phyloP scores from a whole-genome alignment of 768 basidiomycete genomes.

The Leccinum barrowsii region DNA sequence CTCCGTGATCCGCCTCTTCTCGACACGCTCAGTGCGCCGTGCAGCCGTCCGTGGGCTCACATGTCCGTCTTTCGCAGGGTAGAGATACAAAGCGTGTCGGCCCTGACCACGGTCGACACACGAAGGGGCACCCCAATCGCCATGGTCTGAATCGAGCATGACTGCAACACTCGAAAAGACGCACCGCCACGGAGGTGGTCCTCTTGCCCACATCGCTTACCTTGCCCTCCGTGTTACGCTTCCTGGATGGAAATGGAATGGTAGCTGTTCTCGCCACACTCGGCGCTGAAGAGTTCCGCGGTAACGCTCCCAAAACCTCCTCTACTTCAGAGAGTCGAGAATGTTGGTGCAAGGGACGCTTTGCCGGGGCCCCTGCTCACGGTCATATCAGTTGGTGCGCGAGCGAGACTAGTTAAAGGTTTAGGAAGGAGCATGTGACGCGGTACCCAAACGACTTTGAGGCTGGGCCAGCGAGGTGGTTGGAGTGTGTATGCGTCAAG shows the following conservation, averaged over 20 bases:
- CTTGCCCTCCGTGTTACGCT: not conserved
- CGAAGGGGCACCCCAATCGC: not conserved
- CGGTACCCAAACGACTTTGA: no score
- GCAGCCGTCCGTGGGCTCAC: conserved; percentile 17
- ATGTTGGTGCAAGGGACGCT: not conserved
- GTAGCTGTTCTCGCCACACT: conserved; percentile 2
- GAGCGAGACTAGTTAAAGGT: not conserved
- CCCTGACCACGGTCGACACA: not conserved
- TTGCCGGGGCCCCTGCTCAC: not conserved
- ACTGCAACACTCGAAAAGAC: not conserved
- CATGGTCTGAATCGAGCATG: conserved; percentile 3
- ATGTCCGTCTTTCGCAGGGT: not conserved
- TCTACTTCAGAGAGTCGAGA: not conserved
- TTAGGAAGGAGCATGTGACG: not conserved
- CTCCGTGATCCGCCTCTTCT: no score
- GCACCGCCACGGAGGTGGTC: not conserved
- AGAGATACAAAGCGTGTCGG: not conserved
- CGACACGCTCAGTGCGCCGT: conserved; percentile 2
- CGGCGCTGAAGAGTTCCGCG: not conserved
- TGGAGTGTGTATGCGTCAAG: no score
- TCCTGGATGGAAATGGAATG: conserved; percentile 20
- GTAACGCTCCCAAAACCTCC: not conserved
- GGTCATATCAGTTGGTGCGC: not conserved
- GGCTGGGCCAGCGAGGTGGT: no score
- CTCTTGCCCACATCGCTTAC: not conserved